Conservation (phyloP, 176 grass and related monocot genomes). For the Canna indica region DNA sequence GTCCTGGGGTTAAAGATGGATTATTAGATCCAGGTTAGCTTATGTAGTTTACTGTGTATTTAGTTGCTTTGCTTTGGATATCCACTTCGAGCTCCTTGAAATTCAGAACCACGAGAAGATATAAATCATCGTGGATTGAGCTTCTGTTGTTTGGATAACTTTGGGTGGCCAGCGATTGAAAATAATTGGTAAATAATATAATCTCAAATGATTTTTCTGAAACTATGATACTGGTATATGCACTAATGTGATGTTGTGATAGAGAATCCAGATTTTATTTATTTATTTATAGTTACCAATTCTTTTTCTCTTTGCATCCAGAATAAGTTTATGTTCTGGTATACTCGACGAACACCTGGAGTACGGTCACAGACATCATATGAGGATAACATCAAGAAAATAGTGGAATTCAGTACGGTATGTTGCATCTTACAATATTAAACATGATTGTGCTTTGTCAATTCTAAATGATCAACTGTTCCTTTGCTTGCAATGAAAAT, state of each 20-base stretch:
- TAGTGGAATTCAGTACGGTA: constrained; percentile 87
- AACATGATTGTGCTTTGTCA: background rate
- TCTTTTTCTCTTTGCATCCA: constrained; percentile 7
- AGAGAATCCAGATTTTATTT: background rate
- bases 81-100: background rate
- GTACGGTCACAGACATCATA: constrained; percentile 63
- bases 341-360: constrained; percentile 69
- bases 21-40: background rate
- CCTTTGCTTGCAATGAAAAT: constrained; percentile 4
- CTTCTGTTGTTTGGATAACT: too few relatives aligned
- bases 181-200: too few relatives aligned
- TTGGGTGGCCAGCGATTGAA: too few relatives aligned
- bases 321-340: constrained; percentile 90
- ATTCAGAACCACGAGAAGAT: background rate
- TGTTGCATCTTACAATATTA: background rate
- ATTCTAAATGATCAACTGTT: background rate
- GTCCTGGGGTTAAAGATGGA: background rate
- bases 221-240: background rate
- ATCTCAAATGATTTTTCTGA: too few relatives aligned
- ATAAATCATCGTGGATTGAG: background rate
- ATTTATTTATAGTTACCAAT: background rate
- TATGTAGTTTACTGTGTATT: background rate
- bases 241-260: background rate
- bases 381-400: constrained; percentile 94
- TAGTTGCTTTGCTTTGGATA: background rate